phyloP scores from a whole-genome alignment of 768 basidiomycete species.

The Boletus edulis region DNA sequence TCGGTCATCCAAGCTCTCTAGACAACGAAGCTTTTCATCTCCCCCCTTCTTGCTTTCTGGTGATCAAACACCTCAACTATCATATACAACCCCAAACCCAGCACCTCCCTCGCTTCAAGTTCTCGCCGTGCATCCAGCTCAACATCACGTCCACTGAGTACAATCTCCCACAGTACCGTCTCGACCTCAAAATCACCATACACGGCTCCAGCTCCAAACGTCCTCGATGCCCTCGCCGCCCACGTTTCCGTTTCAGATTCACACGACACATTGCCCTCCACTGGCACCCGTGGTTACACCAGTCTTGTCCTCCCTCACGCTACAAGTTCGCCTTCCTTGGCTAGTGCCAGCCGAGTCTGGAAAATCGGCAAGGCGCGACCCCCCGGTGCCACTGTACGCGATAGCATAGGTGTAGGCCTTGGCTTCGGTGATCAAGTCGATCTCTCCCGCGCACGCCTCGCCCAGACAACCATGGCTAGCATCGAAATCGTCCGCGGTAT shows the following conservation, averaged over 20 bases:
- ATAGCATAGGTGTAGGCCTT: slow-evolving; percentile 26
- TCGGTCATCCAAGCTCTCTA: slow-evolving; percentile 21
- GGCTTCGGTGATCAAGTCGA: slow-evolving; percentile 56
- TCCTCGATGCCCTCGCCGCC: slow-evolving; percentile 32
- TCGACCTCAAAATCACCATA: slow-evolving; percentile 33
- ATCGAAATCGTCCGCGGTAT: slow-evolving; percentile 72
- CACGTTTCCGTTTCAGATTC: slow-evolving; percentile 27
- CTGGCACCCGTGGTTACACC: slow-evolving; percentile 59
- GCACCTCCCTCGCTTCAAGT: slow-evolving; percentile 6
- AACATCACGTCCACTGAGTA: slow-evolving; percentile 13
- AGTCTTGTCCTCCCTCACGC: slow-evolving; percentile 51
- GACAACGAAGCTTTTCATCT: slow-evolving; percentile 32
- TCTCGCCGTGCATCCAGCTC: slow-evolving; percentile 10
- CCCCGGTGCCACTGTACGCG: slow-evolving; percentile 15
- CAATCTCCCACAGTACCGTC: slow-evolving; percentile 7
- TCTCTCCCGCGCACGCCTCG: slow-evolving; percentile 71
- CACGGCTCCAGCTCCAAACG: slow-evolving; percentile 29
- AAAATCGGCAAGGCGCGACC: slow-evolving; percentile 17
- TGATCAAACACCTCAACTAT: slow-evolving; percentile 5
- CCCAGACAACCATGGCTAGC: slow-evolving; percentile 87
- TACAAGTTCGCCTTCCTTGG: slow-evolving; percentile 19
- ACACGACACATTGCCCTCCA: slow-evolving; percentile 33
- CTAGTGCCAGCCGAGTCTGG: slow-evolving; percentile 24
- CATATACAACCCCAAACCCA: neutral
- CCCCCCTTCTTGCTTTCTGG: slow-evolving; percentile 17